Conservation (phyloP, 768 basidiomycete species). For the Psilocybe sp. region DNA sequence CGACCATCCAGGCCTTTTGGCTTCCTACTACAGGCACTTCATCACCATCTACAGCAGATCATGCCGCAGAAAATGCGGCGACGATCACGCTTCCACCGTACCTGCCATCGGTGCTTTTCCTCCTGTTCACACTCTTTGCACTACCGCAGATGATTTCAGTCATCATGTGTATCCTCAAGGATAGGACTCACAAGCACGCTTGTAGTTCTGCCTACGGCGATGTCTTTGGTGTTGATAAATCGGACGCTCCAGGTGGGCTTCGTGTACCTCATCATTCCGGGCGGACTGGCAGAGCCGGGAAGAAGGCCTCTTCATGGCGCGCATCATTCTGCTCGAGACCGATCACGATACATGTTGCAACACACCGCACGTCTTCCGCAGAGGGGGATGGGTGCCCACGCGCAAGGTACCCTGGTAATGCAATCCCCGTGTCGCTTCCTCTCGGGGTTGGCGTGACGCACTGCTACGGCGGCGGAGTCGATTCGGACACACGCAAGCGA, state of each 20-base stretch:
- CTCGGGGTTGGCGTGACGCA: too few relatives aligned
- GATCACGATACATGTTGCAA: constrained; percentile 21
- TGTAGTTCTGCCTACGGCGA: not conserved
- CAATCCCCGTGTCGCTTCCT: too few relatives aligned
- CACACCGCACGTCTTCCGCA: constrained; percentile 14
- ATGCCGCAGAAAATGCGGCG: too few relatives aligned
- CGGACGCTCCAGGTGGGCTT: too few relatives aligned
- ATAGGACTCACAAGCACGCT: not conserved
- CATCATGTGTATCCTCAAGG: not conserved
- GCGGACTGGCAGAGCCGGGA: not conserved
- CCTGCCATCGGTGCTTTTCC: constrained; percentile 19
- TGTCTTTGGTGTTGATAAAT: not conserved
- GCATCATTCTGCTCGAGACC: constrained; percentile 12
- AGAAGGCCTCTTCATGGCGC: not conserved
- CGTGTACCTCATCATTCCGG: not conserved
- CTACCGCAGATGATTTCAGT: constrained; percentile 12
- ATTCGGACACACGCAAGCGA: too few relatives aligned
- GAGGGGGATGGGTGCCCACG: not conserved
- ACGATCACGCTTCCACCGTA: constrained; percentile 4
- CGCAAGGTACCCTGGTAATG: too few relatives aligned
- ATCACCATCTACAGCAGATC: not conserved
- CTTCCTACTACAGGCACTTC: constrained; percentile 11
- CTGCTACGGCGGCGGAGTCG: too few relatives aligned
- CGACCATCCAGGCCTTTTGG: constrained; percentile 16
- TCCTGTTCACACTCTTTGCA: constrained; percentile 20